Evolutionary conservation across 768 basidiomycete species (phyloP).

Genomic region (Phylloporus scabripes): DNA sequence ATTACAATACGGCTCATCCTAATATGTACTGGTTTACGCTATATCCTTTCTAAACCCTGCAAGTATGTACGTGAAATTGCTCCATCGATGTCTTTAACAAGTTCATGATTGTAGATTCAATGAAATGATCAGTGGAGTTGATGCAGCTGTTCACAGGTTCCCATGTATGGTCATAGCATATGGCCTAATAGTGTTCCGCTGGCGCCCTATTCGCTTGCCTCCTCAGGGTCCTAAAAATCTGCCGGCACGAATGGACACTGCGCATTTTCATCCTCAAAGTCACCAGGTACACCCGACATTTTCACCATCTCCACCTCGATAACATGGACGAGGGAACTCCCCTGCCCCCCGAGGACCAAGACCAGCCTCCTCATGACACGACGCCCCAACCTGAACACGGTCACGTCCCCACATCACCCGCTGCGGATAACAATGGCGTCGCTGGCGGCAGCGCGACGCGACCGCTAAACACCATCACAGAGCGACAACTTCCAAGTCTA

Average conservation of each 20-base stretch:
- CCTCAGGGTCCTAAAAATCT: not conserved
- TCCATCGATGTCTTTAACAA: too few relatives aligned
- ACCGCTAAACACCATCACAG: not conserved
- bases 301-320: too few relatives aligned
- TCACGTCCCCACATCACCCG: not conserved
- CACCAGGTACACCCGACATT: not conserved
- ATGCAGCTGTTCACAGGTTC: not conserved
- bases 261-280: not conserved
- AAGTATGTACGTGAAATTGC: too few relatives aligned
- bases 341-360: not conserved
- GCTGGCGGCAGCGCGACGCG: not conserved
- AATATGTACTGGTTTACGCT: too few relatives aligned
- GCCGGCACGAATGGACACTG: not conserved
- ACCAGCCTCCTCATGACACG: not conserved
- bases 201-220: not conserved
- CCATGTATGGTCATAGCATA: not conserved
- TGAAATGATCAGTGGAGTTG: not conserved
- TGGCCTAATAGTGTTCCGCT: not conserved
- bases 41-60: too few relatives aligned
- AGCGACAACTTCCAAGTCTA: too few relatives aligned
- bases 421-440: not conserved
- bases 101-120: too few relatives aligned
- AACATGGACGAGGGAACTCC: conserved; percentile 15
- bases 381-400: conserved; percentile 5
- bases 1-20: too few relatives aligned